These are phyloP conservation scores for Xylaria flabelliformis DNA, from an alignment of 495 filamentous ascomycete genomes.

Conservation along the genomic window DNA sequence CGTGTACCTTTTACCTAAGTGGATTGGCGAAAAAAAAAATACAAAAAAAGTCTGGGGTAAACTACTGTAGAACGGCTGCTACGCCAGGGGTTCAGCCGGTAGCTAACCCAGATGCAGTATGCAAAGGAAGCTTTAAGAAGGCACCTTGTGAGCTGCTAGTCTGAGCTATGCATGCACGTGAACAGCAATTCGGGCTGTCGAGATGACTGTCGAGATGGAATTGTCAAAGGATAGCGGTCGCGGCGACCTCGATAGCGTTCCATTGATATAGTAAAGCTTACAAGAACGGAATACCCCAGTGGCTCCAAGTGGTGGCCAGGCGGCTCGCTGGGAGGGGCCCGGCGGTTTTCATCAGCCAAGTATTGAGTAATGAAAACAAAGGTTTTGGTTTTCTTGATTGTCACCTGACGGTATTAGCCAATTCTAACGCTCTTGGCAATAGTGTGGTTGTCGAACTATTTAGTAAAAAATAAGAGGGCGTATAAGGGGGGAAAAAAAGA, in stretches of 20 bases:
- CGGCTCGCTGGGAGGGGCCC: conserved; percentile 24
- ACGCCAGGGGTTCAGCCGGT: conserved; percentile 8
- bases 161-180: conserved; percentile 21
- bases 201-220: not conserved
- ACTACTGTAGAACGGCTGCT: not conserved
- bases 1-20: not conserved
- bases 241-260: not conserved
- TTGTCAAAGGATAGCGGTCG: conserved; percentile 5
- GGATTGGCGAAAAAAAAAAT: conserved; percentile 1
- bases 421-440: conserved; percentile 28
- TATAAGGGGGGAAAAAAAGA: not conserved
- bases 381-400: conserved; percentile 40
- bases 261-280: conserved; percentile 31
- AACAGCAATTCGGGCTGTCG: conserved; percentile 2
- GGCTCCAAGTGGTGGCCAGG: conserved; percentile 18
- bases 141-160: not conserved
- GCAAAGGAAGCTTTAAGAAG: not conserved
- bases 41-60: conserved; percentile 15
- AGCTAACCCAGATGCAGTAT: conserved; percentile 7
- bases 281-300: conserved; percentile 19
- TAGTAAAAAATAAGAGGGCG: not conserved
- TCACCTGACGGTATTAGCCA: conserved; percentile 44
- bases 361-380: conserved; percentile 51
- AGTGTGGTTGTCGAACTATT: not conserved
- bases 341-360: conserved; percentile 36